These are phyloP conservation scores for Gynostemma pentaphyllum DNA, from an alignment of 306 rosid species.

Conservation along the genomic window DNA sequence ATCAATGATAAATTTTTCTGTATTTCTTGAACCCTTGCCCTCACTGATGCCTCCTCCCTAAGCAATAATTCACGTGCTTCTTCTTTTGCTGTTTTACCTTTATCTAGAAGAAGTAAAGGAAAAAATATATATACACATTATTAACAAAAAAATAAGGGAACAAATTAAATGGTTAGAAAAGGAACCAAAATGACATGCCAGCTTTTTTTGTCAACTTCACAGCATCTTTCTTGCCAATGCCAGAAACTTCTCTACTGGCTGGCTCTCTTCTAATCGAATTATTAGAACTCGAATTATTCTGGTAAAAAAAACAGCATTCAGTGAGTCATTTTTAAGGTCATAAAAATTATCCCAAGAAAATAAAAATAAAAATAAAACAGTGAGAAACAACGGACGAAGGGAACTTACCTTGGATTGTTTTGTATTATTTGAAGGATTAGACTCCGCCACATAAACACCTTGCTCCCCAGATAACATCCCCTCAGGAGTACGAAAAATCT, in stretches of 20 bases:
- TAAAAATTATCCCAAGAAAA: not conserved
- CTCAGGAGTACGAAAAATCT: conserved; percentile 89
- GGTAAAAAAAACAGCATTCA: not conserved
- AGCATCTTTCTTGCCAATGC: conserved; percentile 56
- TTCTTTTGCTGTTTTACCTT: conserved; percentile 83
- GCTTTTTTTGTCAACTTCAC: conserved; percentile 62
- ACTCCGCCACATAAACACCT: conserved; percentile 89
- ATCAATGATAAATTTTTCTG: conserved; percentile 49
- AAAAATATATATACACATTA: not conserved
- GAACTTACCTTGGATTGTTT: conserved; percentile 75
- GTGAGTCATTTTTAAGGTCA: not conserved
- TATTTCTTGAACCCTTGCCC: conserved; percentile 56
- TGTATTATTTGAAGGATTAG: conserved; percentile 52
- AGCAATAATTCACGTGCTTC: conserved; percentile 84
- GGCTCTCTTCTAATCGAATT: conserved; percentile 56
- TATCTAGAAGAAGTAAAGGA: conserved; percentile 38
- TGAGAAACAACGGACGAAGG: conserved; percentile 58
- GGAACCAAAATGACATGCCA: conserved; percentile 41
- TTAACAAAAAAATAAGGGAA: not conserved
- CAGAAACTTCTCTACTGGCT: conserved; percentile 43
- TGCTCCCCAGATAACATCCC: conserved; percentile 83
- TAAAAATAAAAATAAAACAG: conserved; percentile 63
- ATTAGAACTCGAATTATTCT: conserved; percentile 55
- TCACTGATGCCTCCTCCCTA: conserved; percentile 71
- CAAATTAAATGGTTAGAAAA: conserved; percentile 2